Conservation (phyloP, 2,329 filamentous ascomycete genomes). For the Penicillium griseofulvum region DNA sequence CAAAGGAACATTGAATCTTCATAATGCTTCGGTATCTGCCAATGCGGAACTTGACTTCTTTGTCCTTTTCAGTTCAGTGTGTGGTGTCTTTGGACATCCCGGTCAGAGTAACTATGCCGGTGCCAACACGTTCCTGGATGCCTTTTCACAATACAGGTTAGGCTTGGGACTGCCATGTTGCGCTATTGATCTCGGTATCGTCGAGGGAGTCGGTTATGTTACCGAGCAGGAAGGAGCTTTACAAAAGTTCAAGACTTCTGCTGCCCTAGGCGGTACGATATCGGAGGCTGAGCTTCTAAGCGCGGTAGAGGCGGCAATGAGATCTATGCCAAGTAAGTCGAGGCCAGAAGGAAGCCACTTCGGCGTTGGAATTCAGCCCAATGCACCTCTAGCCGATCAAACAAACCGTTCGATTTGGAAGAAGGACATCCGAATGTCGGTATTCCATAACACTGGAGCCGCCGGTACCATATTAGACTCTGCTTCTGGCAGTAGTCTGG, state of each 20-base stretch:
- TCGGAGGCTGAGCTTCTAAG: neutral
- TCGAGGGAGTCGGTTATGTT: constrained; percentile 4
- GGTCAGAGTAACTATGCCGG: constrained; percentile 38
- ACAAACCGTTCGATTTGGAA: neutral
- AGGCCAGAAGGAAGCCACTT: neutral
- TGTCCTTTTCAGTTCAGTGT: constrained; percentile 38
- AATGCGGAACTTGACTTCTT: constrained; percentile 42
- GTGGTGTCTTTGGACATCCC: constrained; percentile 30
- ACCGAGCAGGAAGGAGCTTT: neutral
- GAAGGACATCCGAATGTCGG: constrained; percentile 1
- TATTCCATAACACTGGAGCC: neutral
- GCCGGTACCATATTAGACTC: neutral
- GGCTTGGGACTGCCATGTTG: neutral
- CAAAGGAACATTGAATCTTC: constrained; percentile 20
- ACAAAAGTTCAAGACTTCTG: neutral
- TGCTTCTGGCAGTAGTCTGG: neutral
- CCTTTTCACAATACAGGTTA: constrained; percentile 5
- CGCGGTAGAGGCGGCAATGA: neutral
- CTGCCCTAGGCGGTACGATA: neutral
- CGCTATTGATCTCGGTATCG: neutral
- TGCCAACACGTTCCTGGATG: constrained; percentile 38
- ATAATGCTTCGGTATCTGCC: constrained; percentile 1
- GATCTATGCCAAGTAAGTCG: neutral
- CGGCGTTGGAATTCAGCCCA: neutral
- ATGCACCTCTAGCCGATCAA: neutral